Evolutionary conservation across 1,139 yeast species (phyloP).

Genomic region (Saccharomycopsis hybrid): DNA sequence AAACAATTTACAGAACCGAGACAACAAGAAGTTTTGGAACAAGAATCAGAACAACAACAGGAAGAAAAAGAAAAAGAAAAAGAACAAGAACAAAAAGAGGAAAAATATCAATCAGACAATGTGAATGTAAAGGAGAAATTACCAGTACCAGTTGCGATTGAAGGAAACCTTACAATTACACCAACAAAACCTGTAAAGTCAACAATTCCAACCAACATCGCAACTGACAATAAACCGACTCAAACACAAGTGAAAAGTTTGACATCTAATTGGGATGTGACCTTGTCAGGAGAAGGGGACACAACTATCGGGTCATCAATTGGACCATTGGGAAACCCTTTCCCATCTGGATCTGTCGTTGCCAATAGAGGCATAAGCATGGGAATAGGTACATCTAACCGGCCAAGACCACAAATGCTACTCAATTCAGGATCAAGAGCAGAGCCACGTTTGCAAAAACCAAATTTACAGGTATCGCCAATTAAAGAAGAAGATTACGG

Average conservation of each 20-base stretch:
- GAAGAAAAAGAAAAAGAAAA: too few species aligned
- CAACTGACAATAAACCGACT: too few species aligned
- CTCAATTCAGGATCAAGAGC: not conserved
- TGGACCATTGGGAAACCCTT: too few species aligned
- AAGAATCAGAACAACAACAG: not conserved
- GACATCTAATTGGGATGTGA: slow-evolving; percentile 12
- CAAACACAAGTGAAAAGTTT: slow-evolving; percentile 2
- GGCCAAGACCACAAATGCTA: not conserved
- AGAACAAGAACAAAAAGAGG: not conserved
- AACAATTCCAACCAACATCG: too few species aligned
- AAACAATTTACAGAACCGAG: too few species aligned
- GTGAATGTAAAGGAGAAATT: not conserved
- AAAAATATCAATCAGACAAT: not conserved
- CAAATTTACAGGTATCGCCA: too few species aligned
- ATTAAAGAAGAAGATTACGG: not conserved
- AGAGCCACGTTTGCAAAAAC: too few species aligned
- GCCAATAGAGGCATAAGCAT: not conserved
- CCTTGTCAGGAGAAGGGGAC: not conserved
- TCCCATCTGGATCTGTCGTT: too few species aligned
- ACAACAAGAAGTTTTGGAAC: not conserved
- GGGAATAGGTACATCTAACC: not conserved
- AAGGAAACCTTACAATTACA: not conserved
- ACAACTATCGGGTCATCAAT: not conserved
- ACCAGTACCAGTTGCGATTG: not conserved
- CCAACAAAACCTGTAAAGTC: not conserved